A percentile compares a stretch with the other conserved stretches of the same genome.
These are phyloP conservation scores for Lecanoromycetidae sp. DNA, from an alignment of 2,329 filamentous ascomycete genomes.

Conservation along the genomic window DNA sequence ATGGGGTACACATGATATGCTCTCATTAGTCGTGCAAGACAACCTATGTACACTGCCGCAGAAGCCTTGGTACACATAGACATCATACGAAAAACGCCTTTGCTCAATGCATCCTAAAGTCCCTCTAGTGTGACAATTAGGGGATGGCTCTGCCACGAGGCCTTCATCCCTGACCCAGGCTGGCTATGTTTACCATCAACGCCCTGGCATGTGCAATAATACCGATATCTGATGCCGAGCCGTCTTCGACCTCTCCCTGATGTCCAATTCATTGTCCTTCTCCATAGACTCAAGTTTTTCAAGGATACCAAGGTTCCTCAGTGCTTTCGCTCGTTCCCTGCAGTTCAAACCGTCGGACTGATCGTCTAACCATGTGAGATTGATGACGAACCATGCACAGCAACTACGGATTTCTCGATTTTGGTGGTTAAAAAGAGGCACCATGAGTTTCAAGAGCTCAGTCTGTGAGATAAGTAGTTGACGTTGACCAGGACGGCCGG, in stretches of 20 bases:
- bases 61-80: background rate
- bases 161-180: too few relatives aligned
- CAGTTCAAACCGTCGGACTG: slow-evolving; percentile 53
- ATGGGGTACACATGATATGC: too few relatives aligned
- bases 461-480: slow-evolving; percentile 66
- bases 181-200: background rate
- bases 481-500: slow-evolving; percentile 64
- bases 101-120: background rate
- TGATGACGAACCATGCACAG: slow-evolving; percentile 73
- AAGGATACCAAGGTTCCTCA: slow-evolving; percentile 61
- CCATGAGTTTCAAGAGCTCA: slow-evolving; percentile 59
- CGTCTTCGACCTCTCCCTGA: slow-evolving; percentile 71
- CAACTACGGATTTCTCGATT: slow-evolving; percentile 63
- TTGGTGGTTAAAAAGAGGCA: slow-evolving; percentile 60
- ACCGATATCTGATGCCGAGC: slow-evolving; percentile 58
- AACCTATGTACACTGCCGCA: background rate
- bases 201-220: background rate
- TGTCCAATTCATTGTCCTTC: slow-evolving; percentile 65
- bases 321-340: slow-evolving; percentile 52
- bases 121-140: too few relatives aligned
- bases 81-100: background rate
- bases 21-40: background rate
- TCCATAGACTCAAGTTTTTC: slow-evolving; percentile 51
- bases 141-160: too few relatives aligned
- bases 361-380: slow-evolving; percentile 75